These are phyloP conservation scores for Zymoseptoria tritici DNA, from an alignment of 2,329 filamentous ascomycete genomes.

Conservation along the genomic window DNA sequence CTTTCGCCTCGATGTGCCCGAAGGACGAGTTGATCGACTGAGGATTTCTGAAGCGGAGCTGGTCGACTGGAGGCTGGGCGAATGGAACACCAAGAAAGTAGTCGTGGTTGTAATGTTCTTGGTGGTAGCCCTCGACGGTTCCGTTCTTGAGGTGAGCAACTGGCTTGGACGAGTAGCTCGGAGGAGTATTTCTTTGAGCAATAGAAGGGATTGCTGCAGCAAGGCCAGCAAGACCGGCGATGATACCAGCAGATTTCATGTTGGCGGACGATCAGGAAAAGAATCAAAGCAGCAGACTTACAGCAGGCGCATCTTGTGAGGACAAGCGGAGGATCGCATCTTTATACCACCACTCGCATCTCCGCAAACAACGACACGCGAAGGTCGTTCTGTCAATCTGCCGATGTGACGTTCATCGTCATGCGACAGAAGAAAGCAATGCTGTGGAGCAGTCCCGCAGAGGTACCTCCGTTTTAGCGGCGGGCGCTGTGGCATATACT, in stretches of 20 bases:
- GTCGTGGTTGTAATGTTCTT: constrained; percentile 38
- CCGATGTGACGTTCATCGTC: not conserved
- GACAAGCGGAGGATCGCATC: not conserved
- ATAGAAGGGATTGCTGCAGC: constrained; percentile 4
- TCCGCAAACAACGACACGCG: not conserved
- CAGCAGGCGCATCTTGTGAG: not conserved
- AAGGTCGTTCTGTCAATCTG: not conserved
- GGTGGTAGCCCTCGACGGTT: constrained; percentile 34
- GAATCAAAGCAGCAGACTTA: not conserved
- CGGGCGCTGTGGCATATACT: not conserved
- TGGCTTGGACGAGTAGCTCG: not conserved
- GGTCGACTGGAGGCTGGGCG: constrained; percentile 30
- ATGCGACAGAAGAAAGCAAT: not conserved
- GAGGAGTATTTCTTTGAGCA: not conserved
- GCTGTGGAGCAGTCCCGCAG: not conserved
- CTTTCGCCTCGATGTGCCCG: constrained; percentile 33
- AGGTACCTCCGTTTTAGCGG: not conserved
- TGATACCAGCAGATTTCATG: constrained; percentile 9
- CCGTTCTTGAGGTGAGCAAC: constrained; percentile 34
- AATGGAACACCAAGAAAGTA: constrained; percentile 39
- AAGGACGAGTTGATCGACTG: constrained; percentile 32
- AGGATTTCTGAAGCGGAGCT: constrained; percentile 29
- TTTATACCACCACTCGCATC: not conserved
- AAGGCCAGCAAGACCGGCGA: constrained; percentile 6
- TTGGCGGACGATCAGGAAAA: too few species aligned